Evolutionary conservation across 176 grass and related monocot species (phyloP).

Genomic region (Luzula sylvatica): DNA sequence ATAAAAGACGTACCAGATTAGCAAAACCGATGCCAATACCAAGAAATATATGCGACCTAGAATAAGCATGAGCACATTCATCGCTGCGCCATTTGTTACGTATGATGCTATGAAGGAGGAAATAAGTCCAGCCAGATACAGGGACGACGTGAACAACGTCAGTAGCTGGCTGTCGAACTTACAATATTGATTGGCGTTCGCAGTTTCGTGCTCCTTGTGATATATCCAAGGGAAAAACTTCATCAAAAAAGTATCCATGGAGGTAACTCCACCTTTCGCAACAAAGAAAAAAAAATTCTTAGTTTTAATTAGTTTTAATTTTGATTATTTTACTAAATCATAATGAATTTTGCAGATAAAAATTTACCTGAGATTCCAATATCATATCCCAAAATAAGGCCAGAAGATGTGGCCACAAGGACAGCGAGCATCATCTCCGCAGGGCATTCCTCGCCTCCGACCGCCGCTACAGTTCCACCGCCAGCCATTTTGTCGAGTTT

Average conservation of each 20-base stretch:
- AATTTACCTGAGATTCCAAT: conserved; percentile 21
- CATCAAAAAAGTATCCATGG: conserved; percentile 14
- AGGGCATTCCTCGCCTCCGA: conserved; percentile 14
- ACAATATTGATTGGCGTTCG: too few species aligned
- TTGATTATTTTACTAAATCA: too few species aligned
- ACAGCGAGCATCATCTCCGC: conserved; percentile 11
- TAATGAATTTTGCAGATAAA: background rate
- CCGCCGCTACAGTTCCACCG: conserved; percentile 1
- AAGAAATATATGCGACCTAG: conserved; percentile 15
- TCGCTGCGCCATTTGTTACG: conserved; percentile 2
- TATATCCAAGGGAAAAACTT: conserved; percentile 16
- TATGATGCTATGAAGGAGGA: conserved; percentile 5
- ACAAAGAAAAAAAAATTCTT: background rate
- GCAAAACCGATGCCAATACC: conserved; percentile 16
- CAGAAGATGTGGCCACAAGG: conserved; percentile 8
- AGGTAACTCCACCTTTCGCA: conserved; percentile 13
- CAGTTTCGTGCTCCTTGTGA: background rate
- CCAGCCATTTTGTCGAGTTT: too few species aligned
- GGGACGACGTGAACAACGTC: conserved; percentile 15
- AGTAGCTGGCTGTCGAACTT: conserved; percentile 22
- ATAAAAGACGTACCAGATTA: conserved; percentile 2
- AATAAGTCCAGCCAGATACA: conserved; percentile 9
- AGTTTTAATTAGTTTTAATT: too few species aligned
- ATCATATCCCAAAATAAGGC: conserved; percentile 24
- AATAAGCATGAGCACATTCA: conserved; percentile 19